Conservation (phyloP, 2,329 filamentous ascomycete genomes). For the Dactylellina haptotyla region DNA sequence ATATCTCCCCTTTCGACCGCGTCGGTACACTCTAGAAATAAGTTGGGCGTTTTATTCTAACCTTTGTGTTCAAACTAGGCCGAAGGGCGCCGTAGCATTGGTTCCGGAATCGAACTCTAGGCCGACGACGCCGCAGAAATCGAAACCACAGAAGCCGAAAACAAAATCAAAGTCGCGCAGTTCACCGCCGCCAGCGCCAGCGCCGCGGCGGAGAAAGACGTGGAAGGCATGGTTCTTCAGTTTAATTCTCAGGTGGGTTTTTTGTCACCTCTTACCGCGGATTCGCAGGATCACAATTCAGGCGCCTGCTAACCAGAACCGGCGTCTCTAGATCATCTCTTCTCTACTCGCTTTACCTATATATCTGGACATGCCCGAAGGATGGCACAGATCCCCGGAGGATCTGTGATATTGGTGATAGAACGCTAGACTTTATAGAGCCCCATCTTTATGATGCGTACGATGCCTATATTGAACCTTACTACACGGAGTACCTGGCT, state of each 20-base stretch:
- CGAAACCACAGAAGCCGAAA: constrained; percentile 58
- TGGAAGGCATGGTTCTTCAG: constrained; percentile 35
- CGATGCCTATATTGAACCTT: constrained; percentile 81
- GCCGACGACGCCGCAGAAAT: constrained; percentile 27
- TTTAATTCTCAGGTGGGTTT: constrained; percentile 15
- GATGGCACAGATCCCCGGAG: constrained; percentile 68
- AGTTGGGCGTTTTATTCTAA: constrained; percentile 2
- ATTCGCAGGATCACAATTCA: not conserved
- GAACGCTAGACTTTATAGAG: constrained; percentile 70
- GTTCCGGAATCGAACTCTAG: constrained; percentile 30
- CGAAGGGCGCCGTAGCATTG: constrained; percentile 45
- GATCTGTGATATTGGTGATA: constrained; percentile 85
- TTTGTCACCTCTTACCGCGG: not conserved
- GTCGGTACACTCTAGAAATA: not conserved
- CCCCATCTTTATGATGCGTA: constrained; percentile 89
- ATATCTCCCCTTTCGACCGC: not conserved
- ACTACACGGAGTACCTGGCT: constrained; percentile 77
- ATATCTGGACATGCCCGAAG: constrained; percentile 55
- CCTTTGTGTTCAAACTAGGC: constrained; percentile 14
- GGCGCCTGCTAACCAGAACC: not conserved
- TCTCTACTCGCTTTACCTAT: constrained; percentile 47
- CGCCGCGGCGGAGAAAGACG: constrained; percentile 25
- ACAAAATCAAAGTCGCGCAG: constrained; percentile 55
- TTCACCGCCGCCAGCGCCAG: constrained; percentile 32
- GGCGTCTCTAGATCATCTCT: constrained; percentile 23